A percentile compares a stretch with the other conserved stretches of the same genome.
These are phyloP conservation scores for Fraxinus latifolia DNA, from an alignment of 305 asterid genomes.

Conservation along the genomic window DNA sequence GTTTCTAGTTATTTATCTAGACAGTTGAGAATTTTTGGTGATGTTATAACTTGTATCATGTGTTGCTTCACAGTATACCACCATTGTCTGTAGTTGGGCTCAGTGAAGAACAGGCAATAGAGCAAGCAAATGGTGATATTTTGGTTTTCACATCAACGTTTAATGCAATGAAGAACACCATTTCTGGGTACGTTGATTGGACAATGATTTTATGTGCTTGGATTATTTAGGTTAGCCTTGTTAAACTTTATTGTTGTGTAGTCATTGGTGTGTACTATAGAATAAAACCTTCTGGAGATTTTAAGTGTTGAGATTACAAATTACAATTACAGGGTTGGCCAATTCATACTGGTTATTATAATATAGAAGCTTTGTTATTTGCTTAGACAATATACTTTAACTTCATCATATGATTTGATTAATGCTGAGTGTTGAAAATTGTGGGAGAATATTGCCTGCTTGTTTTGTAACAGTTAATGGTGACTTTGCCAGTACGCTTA, in stretches of 20 bases:
- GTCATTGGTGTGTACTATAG: not conserved
- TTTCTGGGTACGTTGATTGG: constrained; percentile 69
- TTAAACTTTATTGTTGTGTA: not conserved
- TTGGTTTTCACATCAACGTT: constrained; percentile 80
- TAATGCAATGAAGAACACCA: constrained; percentile 97
- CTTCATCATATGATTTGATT: not conserved
- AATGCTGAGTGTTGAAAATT: not conserved
- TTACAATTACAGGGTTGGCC: not conserved
- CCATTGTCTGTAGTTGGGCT: constrained; percentile 93
- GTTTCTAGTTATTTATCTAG: not conserved
- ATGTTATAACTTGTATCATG: constrained; percentile 14
- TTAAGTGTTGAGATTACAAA: not conserved
- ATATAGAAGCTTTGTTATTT: not conserved
- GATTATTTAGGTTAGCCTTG: not conserved
- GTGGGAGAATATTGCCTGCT: not conserved
- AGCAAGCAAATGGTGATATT: constrained; percentile 73
- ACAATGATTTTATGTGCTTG: constrained; percentile 7
- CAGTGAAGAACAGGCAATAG: constrained; percentile 84
- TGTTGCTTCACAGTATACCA: constrained; percentile 78
- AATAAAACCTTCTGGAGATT: not conserved
- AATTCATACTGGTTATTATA: not conserved
- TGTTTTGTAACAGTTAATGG: not conserved
- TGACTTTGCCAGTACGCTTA: not conserved
- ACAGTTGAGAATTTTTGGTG: not conserved
- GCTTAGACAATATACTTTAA: not conserved